Percentiles rank a stretch among this genome's conserved stretches.
Evolutionary conservation across 2,329 filamentous ascomycete species (phyloP).

Genomic region (Sporothrix globosa): DNA sequence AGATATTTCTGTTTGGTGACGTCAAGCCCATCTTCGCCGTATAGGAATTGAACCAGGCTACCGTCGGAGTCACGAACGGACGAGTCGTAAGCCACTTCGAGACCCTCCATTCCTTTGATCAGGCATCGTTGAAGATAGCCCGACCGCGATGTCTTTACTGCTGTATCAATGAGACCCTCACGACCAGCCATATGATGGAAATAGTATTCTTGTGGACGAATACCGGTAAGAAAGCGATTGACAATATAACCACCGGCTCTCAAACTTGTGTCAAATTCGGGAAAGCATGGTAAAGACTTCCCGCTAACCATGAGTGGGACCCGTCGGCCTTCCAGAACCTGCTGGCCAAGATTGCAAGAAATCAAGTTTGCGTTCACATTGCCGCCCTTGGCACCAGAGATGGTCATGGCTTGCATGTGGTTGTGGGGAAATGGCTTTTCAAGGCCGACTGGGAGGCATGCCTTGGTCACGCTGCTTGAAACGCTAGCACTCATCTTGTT

Average conservation of each 20-base stretch:
- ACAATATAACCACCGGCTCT: conserved; percentile 92
- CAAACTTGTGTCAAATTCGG: conserved; percentile 84
- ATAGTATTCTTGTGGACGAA: conserved; percentile 96
- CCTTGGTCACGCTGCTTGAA: conserved; percentile 75
- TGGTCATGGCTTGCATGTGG: conserved; percentile 99
- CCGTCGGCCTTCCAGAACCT: conserved; percentile 90
- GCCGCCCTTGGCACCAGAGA: conserved; percentile 91
- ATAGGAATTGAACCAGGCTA: conserved; percentile 90
- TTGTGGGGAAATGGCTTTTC: conserved; percentile 94
- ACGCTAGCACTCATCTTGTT: conserved; percentile 71
- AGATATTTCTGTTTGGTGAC: conserved; percentile 93
- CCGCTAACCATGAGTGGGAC: conserved; percentile 98
- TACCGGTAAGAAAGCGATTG: conserved; percentile 95
- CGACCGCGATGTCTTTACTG: conserved; percentile 96
- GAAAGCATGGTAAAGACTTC: conserved; percentile 93
- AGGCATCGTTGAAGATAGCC: conserved; percentile 96
- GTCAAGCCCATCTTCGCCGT: conserved; percentile 94
- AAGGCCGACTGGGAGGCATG: conserved; percentile 79
- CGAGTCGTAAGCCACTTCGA: conserved; percentile 89
- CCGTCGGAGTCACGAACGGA: conserved; percentile 95
- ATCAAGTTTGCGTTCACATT: conserved; percentile 96
- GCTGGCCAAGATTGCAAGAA: conserved; percentile 95
- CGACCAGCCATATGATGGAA: conserved; percentile 99
- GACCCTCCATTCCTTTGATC: conserved; percentile 97
- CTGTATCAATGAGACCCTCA: conserved; percentile 97